Base-by-base conservation (phyloP, 371 early-diverging fungal genomes). In the Blakeslea trispora region DNA sequence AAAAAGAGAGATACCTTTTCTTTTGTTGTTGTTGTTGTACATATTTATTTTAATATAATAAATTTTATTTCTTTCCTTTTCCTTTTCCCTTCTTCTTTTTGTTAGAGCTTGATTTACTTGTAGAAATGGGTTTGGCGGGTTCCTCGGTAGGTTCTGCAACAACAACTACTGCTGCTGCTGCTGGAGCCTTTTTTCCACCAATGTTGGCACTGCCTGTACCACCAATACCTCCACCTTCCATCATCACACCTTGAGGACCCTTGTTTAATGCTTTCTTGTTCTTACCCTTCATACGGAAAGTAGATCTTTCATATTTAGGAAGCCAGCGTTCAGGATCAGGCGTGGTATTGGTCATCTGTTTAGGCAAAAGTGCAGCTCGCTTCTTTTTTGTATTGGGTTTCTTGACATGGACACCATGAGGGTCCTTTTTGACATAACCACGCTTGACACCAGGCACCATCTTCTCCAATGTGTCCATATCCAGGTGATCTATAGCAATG, bases 251-350 rank as follows among this genome's bases (percentile, higher is more conserved):
- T 62, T 85, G 86, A 52, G 83, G 72, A 4, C 84, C 85, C 50
- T 78, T 77, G 45, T 61, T 53, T 19, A 52, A 47, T 1, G 82
- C 77, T 64, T 83, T 86, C 52, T 77, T 76, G 24, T 76, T 85
- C 32, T 83, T 75, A 2, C 82, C 80, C 74, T 84, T 77, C 18
- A 65, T 72, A 28, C 73, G 79, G 61, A 73, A 83, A 9, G 81
- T 74, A 5, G 86, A 76, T 32, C 91, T 73, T 45, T 89, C 87
- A 6, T 83, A 79, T 50, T 83, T 85, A 6, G 90, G 86, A 48
- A 90, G 28, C 91, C 91, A 91, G 32, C 91, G 77, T 62, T 91
- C 89, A 28, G 90, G 90, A 73, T 91, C 88, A 41, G 88, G 84
- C 11, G 71, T 57, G 5, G 63, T 67, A 34, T 66, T 63, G 11